A percentile compares a stretch with the other conserved stretches of the same genome.
Conservation (phyloP, 2,329 filamentous ascomycete species). For the Penicillium sp. region DNA sequence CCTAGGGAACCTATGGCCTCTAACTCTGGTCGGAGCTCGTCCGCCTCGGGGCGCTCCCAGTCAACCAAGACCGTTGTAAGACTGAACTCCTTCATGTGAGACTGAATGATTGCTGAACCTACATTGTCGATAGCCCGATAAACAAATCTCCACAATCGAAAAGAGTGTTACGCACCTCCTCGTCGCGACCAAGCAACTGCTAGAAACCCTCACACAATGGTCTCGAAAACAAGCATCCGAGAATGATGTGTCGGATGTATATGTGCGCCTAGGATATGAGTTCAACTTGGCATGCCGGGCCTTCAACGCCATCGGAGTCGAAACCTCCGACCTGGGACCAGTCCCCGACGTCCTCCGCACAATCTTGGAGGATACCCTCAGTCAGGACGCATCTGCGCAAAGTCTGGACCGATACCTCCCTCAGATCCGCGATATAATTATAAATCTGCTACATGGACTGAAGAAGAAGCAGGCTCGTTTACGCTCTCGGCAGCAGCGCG, state of each 20-base stretch:
- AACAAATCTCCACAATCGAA: conserved; percentile 92
- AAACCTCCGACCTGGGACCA: conserved; percentile 89
- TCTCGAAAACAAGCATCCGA: conserved; percentile 89
- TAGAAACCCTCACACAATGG: conserved; percentile 97
- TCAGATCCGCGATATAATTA: conserved; percentile 95
- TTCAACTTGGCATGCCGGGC: conserved; percentile 98
- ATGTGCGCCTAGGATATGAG: conserved; percentile 94
- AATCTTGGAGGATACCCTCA: conserved; percentile 92
- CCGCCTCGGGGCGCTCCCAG: conserved; percentile 63
- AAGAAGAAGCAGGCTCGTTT: conserved; percentile 96
- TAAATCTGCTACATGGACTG: conserved; percentile 89
- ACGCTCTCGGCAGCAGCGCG: conserved; percentile 54
- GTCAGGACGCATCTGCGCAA: conserved; percentile 90
- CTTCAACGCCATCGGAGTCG: conserved; percentile 94
- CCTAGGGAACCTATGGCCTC: conserved; percentile 50
- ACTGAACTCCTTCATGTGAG: neutral
- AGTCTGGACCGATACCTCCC: conserved; percentile 93
- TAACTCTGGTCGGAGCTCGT: conserved; percentile 62
- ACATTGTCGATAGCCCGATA: conserved; percentile 55
- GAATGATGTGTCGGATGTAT: conserved; percentile 94
- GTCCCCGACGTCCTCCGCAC: conserved; percentile 86
- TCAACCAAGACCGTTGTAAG: conserved; percentile 55
- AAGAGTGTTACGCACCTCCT: conserved; percentile 98
- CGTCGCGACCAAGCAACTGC: conserved; percentile 93
- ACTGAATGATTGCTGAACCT: neutral